phyloP scores from a whole-genome alignment of 2,329 filamentous ascomycete genomes.

The Curvularia hawaiiensis region DNA sequence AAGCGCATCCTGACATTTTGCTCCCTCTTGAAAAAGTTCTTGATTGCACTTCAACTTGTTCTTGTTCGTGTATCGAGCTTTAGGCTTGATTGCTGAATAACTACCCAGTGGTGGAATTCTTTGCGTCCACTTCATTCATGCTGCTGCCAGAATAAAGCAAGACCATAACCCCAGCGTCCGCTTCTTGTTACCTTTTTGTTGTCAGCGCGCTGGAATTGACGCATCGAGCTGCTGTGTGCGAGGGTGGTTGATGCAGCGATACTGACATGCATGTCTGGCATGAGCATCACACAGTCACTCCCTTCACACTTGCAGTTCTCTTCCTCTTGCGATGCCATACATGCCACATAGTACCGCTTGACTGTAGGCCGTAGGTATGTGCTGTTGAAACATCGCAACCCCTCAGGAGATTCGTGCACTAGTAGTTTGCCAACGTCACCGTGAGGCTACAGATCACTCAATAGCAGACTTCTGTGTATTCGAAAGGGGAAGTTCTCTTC shows the following conservation, averaged over 20 bases:
- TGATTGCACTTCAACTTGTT: neutral
- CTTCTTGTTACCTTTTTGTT: neutral
- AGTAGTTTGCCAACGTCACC: too few species aligned
- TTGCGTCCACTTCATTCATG: neutral
- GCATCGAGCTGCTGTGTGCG: neutral
- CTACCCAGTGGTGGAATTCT: neutral
- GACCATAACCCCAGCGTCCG: neutral
- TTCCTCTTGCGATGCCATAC: too few species aligned
- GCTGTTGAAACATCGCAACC: too few species aligned
- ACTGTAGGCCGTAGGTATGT: too few species aligned
- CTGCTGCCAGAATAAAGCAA: neutral
- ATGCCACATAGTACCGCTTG: too few species aligned
- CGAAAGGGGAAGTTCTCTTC: neutral
- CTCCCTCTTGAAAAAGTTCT: neutral
- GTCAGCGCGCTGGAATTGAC: neutral
- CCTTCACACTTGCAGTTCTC: neutral
- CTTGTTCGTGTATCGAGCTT: neutral
- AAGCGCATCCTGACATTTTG: neutral
- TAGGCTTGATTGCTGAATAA: neutral
- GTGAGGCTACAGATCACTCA: too few species aligned
- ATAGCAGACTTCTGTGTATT: neutral
- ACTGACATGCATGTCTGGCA: neutral
- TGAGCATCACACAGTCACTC: neutral
- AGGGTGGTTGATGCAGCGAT: neutral
- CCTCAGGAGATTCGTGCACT: too few species aligned